Conservation (phyloP, 345 rosid genomes). For the Populus davidiana region DNA sequence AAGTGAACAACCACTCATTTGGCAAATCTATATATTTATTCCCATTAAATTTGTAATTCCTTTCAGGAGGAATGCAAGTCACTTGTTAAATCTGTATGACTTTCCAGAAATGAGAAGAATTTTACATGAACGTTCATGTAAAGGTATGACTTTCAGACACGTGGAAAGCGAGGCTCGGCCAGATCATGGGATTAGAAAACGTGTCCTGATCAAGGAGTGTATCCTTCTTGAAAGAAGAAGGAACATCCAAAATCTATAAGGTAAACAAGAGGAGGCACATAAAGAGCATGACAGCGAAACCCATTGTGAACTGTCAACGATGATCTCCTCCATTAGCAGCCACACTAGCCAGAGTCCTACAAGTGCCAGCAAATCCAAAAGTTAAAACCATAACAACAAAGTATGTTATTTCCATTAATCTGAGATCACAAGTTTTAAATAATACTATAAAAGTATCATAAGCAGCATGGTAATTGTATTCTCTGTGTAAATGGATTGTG, state of each 20-base stretch:
- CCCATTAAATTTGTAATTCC: conserved; percentile 31
- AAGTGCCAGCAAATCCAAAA: conserved; percentile 14
- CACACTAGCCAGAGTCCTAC: conserved; percentile 53
- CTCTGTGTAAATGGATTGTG: neutral
- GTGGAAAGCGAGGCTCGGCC: conserved; percentile 1
- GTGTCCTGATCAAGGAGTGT: conserved; percentile 20
- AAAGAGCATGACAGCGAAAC: conserved; percentile 3
- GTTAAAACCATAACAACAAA: conserved; percentile 13
- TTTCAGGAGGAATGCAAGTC: conserved; percentile 29
- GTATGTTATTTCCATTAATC: neutral
- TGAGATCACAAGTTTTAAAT: neutral
- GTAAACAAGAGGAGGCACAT: conserved; percentile 14
- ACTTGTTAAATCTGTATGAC: conserved; percentile 28
- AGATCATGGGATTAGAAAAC: conserved; percentile 13
- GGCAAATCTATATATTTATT: conserved; percentile 32
- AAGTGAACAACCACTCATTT: neutral
- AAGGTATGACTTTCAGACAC: conserved; percentile 8
- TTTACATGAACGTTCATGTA: conserved; percentile 11
- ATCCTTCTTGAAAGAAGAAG: conserved; percentile 22
- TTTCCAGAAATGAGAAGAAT: conserved; percentile 23
- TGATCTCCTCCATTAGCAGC: conserved; percentile 43
- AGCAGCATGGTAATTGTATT: neutral
- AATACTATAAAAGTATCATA: neutral
- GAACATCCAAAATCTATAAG: conserved; percentile 25
- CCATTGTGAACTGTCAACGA: conserved; percentile 34